Evolutionary conservation across 495 filamentous ascomycete genomes (phyloP), one percentile per base, ranked within the genome.

Genomic region (Letharia lupina): DNA sequence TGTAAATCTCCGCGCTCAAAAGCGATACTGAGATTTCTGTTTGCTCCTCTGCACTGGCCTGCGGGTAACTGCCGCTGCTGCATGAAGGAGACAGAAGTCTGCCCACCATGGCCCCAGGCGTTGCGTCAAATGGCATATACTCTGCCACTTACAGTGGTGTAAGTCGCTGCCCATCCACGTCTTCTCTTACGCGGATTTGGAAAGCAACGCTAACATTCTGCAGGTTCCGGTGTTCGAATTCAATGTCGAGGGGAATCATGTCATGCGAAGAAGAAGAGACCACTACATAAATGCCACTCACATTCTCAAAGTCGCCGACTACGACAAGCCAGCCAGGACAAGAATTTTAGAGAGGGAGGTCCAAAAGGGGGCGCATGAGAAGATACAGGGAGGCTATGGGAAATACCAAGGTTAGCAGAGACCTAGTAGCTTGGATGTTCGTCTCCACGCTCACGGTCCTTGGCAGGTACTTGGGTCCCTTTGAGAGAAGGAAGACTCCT

Each of bases 271-370:
- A 37, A 86, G 93, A 58, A 77, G 80, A 28, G 93, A 97, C 76
- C 82, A 91, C 73, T 96, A 91, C 89, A 89, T 97, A 65, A 97
- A 97, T 79, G 93, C 93, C 37, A 97, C 93, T 52, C 93, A 97
- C 74, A 96, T 97, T 62, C 82, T 97, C 41, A 98, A 98, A 75
- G 89, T 88, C 28, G 88, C 88, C 59, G 87, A 86, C 50, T 88
- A 85, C 69, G 88, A 91, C 70, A 98, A 98, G 77, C 93, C 94
- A 10, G 90, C 93, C 16, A 83, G 94, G 70, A 98, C 94, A 40
- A 81, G 94, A 66, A 96, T 98, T 64, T 84, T 98, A 20, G 94
- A 98, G 78, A 84, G 95, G 59, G 95, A 98, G 69, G 93, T 98
- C 1, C 94, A 98, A 74, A 96, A 96, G 75, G 93, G 93, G 13